These are phyloP conservation scores for Apiotrichum porosum DNA, from an alignment of 1,284 basidiomycete genomes.

Conservation along the genomic window DNA sequence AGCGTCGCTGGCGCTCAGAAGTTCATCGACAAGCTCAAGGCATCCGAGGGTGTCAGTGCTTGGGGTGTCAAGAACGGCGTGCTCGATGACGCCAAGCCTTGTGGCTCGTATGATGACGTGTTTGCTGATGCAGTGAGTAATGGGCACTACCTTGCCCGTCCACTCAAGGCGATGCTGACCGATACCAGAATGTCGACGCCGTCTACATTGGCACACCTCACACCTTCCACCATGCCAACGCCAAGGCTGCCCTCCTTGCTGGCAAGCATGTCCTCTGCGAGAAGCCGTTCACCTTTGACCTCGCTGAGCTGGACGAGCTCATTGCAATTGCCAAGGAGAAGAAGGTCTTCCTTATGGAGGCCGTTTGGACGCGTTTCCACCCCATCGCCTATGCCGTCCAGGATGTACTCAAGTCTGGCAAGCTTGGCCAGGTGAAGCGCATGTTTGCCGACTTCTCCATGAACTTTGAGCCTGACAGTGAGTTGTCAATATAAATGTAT, in stretches of 20 bases:
- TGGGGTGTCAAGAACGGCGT: slow-evolving; percentile 36
- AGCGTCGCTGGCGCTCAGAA: slow-evolving; percentile 62
- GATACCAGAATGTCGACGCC: slow-evolving; percentile 63
- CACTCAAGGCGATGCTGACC: neutral
- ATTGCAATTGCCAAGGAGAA: slow-evolving; percentile 67
- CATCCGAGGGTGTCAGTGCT: slow-evolving; percentile 15
- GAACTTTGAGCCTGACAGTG: slow-evolving; percentile 67
- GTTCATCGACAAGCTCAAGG: slow-evolving; percentile 58
- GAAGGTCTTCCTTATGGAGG: slow-evolving; percentile 80
- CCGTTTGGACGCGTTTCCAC: slow-evolving; percentile 49
- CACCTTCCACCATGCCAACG: slow-evolving; percentile 74
- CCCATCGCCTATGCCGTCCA: slow-evolving; percentile 47
- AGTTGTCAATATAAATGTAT: slow-evolving; percentile 38
- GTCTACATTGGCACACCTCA: slow-evolving; percentile 86
- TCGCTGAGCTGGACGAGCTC: slow-evolving; percentile 56
- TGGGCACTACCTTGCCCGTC: neutral
- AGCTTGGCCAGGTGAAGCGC: slow-evolving; percentile 45
- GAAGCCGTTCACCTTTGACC: slow-evolving; percentile 57
- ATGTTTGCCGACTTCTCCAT: slow-evolving; percentile 66
- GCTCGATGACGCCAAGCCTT: slow-evolving; percentile 57
- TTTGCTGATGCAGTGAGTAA: slow-evolving; percentile 61
- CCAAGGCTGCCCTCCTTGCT: slow-evolving; percentile 67
- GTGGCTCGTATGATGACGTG: slow-evolving; percentile 71
- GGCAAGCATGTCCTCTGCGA: slow-evolving; percentile 84
- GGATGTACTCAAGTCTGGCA: slow-evolving; percentile 40